Percentiles rank a stretch among this genome's conserved stretches.
Evolutionary conservation across 257 asterid species (phyloP).

Genomic region (Catharanthus roseus): DNA sequence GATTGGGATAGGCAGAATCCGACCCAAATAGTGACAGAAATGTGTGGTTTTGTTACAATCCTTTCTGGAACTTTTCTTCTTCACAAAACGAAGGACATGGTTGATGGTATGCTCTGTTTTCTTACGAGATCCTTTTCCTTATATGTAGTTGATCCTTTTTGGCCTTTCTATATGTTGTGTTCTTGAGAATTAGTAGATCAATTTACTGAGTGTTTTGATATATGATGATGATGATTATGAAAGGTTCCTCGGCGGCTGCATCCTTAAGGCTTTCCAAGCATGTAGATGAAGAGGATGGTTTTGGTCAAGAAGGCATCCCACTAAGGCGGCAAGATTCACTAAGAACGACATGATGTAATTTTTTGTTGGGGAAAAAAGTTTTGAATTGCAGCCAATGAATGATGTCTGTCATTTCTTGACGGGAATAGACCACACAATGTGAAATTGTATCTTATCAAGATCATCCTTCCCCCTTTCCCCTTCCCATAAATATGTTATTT

Average conservation of each 20-base stretch:
- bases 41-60: constrained; percentile 96
- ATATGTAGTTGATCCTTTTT: neutral
- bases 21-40: constrained; percentile 87
- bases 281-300: constrained; percentile 53
- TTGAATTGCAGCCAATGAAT: constrained; percentile 8
- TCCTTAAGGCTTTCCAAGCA: constrained; percentile 48
- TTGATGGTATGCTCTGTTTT: constrained; percentile 40
- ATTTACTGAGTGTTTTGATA: neutral
- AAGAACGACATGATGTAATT: constrained; percentile 39
- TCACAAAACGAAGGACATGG: constrained; percentile 99
- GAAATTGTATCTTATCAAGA: constrained; percentile 28
- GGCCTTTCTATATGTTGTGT: neutral
- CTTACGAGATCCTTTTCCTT: neutral
- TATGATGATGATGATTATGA: neutral
- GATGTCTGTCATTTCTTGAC: constrained; percentile 13
- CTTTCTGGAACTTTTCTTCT: constrained; percentile 96
- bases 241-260: constrained; percentile 36
- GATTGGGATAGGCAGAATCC: constrained; percentile 97
- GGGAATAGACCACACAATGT: constrained; percentile 35
- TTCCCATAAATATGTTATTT: neutral
- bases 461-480: neutral
- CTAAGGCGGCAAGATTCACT: constrained; percentile 67
- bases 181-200: neutral
- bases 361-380: constrained; percentile 3
- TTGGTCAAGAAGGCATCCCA: constrained; percentile 75